Evolutionary conservation across 352 stramenopile genomes (phyloP), one percentile per base, ranked within the genome.

Genomic region (Pilasporangium apinafurcum): DNA sequence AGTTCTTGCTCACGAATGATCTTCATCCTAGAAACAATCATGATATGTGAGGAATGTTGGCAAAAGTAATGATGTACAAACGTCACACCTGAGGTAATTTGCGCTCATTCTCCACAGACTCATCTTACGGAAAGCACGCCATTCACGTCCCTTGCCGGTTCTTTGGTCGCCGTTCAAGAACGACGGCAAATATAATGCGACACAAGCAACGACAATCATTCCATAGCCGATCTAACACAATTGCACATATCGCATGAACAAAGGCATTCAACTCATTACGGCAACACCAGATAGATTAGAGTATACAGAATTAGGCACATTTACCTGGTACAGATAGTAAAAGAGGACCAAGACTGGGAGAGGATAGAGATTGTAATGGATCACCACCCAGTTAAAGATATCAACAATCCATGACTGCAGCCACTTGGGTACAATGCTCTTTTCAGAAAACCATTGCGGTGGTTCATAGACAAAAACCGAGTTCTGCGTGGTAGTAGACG

Each of bases 361-460:
- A 0, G 40, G 35, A 62, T 63, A 81, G 17, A 73, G 42, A 27
- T 69, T 71, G 48, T 81, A 81, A 54, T 81, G 68, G 34, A 71
- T 55, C 18, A 52, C 56, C 14, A 68, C 45, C 39, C 75, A 72
- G 32, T 52, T 49, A 35, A 65, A 75, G 13, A 56, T 6, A 40
- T 75, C 61, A 6, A 49, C 49, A 34, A 64, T 26, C 8, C 55
- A 29, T 14, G 35, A 48, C 32, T 64, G 61, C 25, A 67, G 26
- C 58, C 53, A 66, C 18, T 18, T 33, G 3, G 65, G 61, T 14
- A 72, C 61, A 33, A 44, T 35, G 25, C 47, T 56, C 37, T 59
- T 24, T 25, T 49, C 16, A 5, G 21, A 35, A 37, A 72, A 76
- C 51, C 55, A 72, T 20, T 39, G 41, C 7, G 54, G 65, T 5